Evolutionary conservation across 2,329 filamentous ascomycete species (phyloP).

Genomic region (Ophiocordyceps robertsii): DNA sequence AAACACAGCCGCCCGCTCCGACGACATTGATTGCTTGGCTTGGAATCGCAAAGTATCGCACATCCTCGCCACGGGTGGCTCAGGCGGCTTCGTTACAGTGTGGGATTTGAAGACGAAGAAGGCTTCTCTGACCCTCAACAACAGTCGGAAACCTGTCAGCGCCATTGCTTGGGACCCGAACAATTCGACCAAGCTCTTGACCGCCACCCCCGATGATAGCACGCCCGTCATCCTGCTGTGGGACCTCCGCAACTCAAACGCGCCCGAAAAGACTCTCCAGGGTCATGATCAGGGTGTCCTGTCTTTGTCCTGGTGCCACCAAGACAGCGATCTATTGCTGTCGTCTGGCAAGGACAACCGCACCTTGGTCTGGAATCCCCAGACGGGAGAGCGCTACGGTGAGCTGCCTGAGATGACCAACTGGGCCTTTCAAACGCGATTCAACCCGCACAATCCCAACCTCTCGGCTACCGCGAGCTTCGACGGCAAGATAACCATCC

Average conservation of each 20-base stretch:
- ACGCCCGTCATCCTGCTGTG: conserved; percentile 82
- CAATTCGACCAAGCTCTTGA: conserved; percentile 86
- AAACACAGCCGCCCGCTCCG: conserved; percentile 73
- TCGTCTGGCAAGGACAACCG: conserved; percentile 96
- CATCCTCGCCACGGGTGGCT: conserved; percentile 87
- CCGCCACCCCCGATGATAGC: conserved; percentile 79
- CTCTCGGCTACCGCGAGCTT: conserved; percentile 92
- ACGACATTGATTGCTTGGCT: conserved; percentile 91
- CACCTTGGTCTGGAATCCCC: conserved; percentile 91
- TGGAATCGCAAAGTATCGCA: conserved; percentile 98
- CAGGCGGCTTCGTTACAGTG: conserved; percentile 88
- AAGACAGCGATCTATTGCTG: conserved; percentile 77
- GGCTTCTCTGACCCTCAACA: conserved; percentile 89
- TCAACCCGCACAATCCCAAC: conserved; percentile 86
- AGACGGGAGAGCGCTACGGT: conserved; percentile 74
- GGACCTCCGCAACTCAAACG: conserved; percentile 93
- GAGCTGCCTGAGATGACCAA: conserved; percentile 98
- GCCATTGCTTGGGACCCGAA: conserved; percentile 96
- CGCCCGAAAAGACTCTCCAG: conserved; percentile 73
- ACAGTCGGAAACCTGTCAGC: conserved; percentile 86
- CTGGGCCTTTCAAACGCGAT: conserved; percentile 93
- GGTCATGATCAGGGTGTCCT: conserved; percentile 93
- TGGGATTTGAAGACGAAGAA: conserved; percentile 99
- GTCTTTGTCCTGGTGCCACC: conserved; percentile 87
- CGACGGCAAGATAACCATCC: conserved; percentile 88